These are phyloP conservation scores for Phytophthora sp. DNA, from an alignment of 352 stramenopile genomes.

Conservation along the genomic window DNA sequence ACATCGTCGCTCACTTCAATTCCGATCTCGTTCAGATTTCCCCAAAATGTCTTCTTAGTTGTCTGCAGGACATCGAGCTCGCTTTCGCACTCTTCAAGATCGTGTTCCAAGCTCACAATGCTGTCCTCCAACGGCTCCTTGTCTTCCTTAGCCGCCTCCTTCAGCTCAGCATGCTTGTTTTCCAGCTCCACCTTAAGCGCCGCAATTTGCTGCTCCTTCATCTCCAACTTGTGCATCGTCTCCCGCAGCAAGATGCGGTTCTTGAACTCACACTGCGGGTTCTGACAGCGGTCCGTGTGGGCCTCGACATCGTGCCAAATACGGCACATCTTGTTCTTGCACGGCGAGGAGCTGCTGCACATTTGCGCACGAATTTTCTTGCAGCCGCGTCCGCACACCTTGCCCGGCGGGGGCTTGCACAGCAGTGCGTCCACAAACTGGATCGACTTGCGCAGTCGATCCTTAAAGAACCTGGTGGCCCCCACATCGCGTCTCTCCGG, in stretches of 20 bases:
- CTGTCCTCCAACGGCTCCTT: constrained; percentile 59
- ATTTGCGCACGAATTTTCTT: constrained; percentile 71
- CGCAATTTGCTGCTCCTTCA: constrained; percentile 60
- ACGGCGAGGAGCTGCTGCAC: constrained; percentile 67
- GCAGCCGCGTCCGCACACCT: constrained; percentile 54
- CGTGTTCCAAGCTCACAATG: constrained; percentile 63
- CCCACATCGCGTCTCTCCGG: constrained; percentile 49
- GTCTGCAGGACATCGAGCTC: constrained; percentile 47
- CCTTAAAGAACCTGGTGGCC: constrained; percentile 76
- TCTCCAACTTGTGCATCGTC: constrained; percentile 79
- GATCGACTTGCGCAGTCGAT: constrained; percentile 66
- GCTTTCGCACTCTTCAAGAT: constrained; percentile 58
- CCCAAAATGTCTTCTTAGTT: constrained; percentile 65
- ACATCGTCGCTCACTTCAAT: constrained; percentile 61
- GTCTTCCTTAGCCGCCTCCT: constrained; percentile 32
- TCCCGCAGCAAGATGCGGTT: constrained; percentile 74
- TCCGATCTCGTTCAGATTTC: constrained; percentile 70
- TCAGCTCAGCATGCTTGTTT: constrained; percentile 47
- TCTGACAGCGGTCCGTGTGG: constrained; percentile 69
- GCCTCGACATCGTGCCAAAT: constrained; percentile 80
- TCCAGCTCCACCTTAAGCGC: constrained; percentile 38
- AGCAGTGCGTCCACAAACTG: constrained; percentile 73
- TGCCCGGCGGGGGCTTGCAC: constrained; percentile 54
- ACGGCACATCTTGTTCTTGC: constrained; percentile 72
- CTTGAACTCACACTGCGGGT: constrained; percentile 72